phyloP scores from a whole-genome alignment of 2,329 filamentous ascomycete genomes.

The Hysterium pulicare region DNA sequence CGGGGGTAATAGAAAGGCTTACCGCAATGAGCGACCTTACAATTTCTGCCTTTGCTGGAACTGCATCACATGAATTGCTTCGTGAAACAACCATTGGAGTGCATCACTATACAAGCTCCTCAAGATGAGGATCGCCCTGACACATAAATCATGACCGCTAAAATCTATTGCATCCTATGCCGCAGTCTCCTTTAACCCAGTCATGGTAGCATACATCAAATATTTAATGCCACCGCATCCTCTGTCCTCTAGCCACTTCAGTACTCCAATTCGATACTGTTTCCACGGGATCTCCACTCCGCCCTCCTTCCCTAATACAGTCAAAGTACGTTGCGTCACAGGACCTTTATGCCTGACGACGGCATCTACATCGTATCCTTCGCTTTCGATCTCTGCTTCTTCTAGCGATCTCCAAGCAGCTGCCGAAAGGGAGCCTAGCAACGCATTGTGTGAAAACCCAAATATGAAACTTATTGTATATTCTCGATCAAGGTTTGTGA shows the following conservation, averaged over 20 bases:
- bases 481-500: slow-evolving; percentile 37
- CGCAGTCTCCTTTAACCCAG: slow-evolving; percentile 54
- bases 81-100: too few species aligned
- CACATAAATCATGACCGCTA: too few species aligned
- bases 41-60: too few species aligned
- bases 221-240: slow-evolving; percentile 65
- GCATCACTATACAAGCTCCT: too few species aligned
- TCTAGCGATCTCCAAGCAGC: slow-evolving; percentile 48
- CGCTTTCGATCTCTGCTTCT: slow-evolving; percentile 39
- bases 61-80: too few species aligned
- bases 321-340: slow-evolving; percentile 65
- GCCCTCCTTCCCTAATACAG: slow-evolving; percentile 59
- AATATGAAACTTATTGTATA: slow-evolving; percentile 42
- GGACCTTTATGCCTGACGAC: slow-evolving; percentile 47
- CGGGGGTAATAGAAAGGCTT: too few species aligned
- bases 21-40: too few species aligned
- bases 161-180: not conserved
- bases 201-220: slow-evolving; percentile 79
- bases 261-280: slow-evolving; percentile 69
- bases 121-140: too few species aligned
- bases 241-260: slow-evolving; percentile 62
- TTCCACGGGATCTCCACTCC: slow-evolving; percentile 68
- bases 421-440: slow-evolving; percentile 45
- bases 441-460: slow-evolving; percentile 47
- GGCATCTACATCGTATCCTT: slow-evolving; percentile 16